Conservation (phyloP, 2,329 filamentous ascomycete genomes). For the Penicillium sp. region DNA sequence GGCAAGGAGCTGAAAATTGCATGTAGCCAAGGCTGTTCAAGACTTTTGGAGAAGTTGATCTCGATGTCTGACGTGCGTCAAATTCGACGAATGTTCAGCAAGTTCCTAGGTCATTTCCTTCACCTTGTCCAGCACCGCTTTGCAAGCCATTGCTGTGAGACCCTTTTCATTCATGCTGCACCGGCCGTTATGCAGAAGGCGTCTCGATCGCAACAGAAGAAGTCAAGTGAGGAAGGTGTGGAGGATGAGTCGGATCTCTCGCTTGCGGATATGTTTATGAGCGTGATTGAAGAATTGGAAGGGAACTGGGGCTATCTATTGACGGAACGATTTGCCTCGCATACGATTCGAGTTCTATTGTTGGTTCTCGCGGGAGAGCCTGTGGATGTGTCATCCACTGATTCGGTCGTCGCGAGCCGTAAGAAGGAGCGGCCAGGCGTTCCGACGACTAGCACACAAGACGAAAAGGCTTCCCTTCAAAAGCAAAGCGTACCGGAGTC, state of each 20-base stretch:
- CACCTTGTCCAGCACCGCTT: conserved; percentile 92
- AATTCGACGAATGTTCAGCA: conserved; percentile 78
- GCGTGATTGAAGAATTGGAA: conserved; percentile 81
- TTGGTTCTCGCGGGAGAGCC: conserved; percentile 79
- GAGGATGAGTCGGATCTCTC: conserved; percentile 49
- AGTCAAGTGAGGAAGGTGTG: conserved; percentile 43
- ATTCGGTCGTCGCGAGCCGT: conserved; percentile 78
- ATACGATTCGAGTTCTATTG: conserved; percentile 78
- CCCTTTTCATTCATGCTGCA: conserved; percentile 77
- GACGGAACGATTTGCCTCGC: conserved; percentile 84
- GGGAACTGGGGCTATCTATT: conserved; percentile 74
- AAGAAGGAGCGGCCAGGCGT: conserved; percentile 79
- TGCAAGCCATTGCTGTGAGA: conserved; percentile 94
- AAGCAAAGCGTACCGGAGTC: conserved; percentile 63
- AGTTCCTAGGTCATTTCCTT: conserved; percentile 79
- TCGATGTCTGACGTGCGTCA: conserved; percentile 70
- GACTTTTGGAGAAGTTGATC: conserved; percentile 86
- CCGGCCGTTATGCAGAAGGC: conserved; percentile 71
- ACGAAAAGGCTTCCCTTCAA: conserved; percentile 47
- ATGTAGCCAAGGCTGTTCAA: conserved; percentile 89
- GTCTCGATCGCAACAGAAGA: conserved; percentile 40
- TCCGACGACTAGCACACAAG: conserved; percentile 46
- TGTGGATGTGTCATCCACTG: conserved; percentile 62
- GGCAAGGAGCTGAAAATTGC: conserved; percentile 95
- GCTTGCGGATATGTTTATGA: conserved; percentile 80